Conservation (phyloP, 805 yeast species). For the Ogataea ganodermae region DNA sequence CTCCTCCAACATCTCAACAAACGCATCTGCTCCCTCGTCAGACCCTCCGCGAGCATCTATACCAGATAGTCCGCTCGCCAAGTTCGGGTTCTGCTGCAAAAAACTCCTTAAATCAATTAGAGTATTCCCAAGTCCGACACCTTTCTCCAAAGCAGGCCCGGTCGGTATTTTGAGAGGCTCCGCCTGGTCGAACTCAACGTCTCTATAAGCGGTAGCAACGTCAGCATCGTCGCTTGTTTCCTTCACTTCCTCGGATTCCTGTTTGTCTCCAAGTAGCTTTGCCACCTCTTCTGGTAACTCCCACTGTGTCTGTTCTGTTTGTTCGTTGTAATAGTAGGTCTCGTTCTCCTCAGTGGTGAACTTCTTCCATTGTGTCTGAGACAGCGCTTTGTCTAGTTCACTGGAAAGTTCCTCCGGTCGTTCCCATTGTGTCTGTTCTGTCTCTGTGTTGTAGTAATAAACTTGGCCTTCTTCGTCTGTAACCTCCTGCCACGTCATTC, state of each 20-base stretch:
- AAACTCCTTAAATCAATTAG: constrained; percentile 12
- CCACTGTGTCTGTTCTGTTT: constrained; percentile 76
- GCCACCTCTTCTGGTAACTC: constrained; percentile 60
- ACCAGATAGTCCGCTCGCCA: constrained; percentile 7
- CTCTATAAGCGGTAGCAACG: constrained; percentile 5
- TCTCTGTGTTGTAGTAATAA: constrained; percentile 68
- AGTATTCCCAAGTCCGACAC: constrained; percentile 12
- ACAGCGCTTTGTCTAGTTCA: constrained; percentile 44
- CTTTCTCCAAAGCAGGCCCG: background rate
- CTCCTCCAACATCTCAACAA: constrained; percentile 53
- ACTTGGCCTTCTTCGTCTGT: constrained; percentile 64
- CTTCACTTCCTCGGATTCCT: background rate
- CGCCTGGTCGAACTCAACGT: constrained; percentile 20
- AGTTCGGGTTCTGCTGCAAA: constrained; percentile 4
- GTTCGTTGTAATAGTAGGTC: constrained; percentile 66
- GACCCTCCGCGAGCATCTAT: constrained; percentile 7
- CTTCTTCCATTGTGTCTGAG: constrained; percentile 54
- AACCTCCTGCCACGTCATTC: constrained; percentile 60
- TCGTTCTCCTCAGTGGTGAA: constrained; percentile 57
- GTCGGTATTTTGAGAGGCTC: background rate
- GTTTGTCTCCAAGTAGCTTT: constrained; percentile 10
- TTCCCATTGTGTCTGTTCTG: constrained; percentile 79
- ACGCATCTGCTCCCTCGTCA: constrained; percentile 34
- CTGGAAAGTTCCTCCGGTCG: constrained; percentile 59
- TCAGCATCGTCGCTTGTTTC: background rate